These are phyloP conservation scores for Didymella sp. DNA, from an alignment of 2,329 filamentous ascomycete genomes.

Conservation along the genomic window DNA sequence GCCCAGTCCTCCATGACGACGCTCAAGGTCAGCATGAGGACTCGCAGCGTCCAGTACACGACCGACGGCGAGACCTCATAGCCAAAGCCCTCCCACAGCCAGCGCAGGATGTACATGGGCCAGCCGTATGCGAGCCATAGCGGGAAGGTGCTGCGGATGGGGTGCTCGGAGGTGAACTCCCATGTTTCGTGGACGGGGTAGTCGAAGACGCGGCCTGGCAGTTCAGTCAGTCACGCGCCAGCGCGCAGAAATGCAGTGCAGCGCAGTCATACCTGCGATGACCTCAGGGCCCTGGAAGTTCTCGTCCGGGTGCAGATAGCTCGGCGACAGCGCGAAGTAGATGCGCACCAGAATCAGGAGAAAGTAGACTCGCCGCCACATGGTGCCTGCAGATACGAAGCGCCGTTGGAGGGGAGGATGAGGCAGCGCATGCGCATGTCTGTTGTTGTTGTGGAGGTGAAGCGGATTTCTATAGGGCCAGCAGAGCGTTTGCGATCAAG, in stretches of 20 bases:
- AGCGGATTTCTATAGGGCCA: slow-evolving; percentile 28
- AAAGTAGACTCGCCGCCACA: slow-evolving; percentile 93
- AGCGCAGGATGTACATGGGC: slow-evolving; percentile 90
- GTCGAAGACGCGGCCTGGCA: slow-evolving; percentile 83
- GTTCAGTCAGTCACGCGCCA: slow-evolving; percentile 4
- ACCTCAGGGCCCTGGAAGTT: slow-evolving; percentile 99
- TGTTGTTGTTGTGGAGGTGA: slow-evolving; percentile 30
- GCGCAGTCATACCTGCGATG: slow-evolving; percentile 73
- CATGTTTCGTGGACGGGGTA: slow-evolving; percentile 91
- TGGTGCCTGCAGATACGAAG: slow-evolving; percentile 51
- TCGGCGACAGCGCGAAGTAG: slow-evolving; percentile 92
- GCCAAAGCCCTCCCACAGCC: slow-evolving; percentile 88
- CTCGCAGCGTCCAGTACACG: slow-evolving; percentile 87
- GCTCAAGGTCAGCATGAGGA: slow-evolving; percentile 92
- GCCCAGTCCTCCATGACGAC: slow-evolving; percentile 99
- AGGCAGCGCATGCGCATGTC: slow-evolving; percentile 42
- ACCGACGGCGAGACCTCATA: slow-evolving; percentile 81
- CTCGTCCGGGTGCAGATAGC: slow-evolving; percentile 97
- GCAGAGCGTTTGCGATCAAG: slow-evolving; percentile 28
- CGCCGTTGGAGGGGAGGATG: slow-evolving; percentile 22
- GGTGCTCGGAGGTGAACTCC: slow-evolving; percentile 90
- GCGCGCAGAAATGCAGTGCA: slow-evolving; percentile 2
- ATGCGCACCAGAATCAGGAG: slow-evolving; percentile 84
- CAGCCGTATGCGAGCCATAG: slow-evolving; percentile 95
- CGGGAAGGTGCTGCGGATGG: slow-evolving; percentile 94